Base-by-base conservation (phyloP, 2,329 filamentous ascomycete genomes). In the Diaporthe sp. region DNA sequence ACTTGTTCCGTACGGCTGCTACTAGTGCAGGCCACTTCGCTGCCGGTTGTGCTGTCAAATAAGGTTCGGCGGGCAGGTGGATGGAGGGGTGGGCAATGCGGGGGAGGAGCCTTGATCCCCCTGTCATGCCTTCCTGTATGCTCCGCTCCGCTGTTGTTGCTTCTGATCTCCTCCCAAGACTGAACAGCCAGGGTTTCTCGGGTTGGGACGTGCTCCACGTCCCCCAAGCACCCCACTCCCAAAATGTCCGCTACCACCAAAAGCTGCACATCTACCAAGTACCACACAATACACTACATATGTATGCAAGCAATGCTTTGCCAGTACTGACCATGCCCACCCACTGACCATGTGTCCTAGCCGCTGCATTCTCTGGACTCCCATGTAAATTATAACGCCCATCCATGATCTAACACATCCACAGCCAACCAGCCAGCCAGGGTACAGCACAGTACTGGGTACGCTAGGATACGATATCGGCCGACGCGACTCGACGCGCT, bases 401-500 rank as follows among this genome's bases (percentile, higher is more conserved):
- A 51, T 49, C 19, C 31, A 22, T 9, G 3, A 25, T 25, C 6
- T 31, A 34, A 25, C 39, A 46, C 19, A 46, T 22, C 31, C 28
- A 31, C n/a, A 44, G 13, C 4, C 13, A 10, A 25, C 39, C n/a
- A 62, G 39, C 31, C 42, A 4, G 19, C 22, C 37, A 68, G 19
- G 17, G 28, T 22, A 19, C 25, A 49, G 19, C 28, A 39, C 17
- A 34, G 34, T 34, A 34, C 34, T 1, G 34, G 44, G 1, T 31
- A 9, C 46, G 8, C 62, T 3, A 37, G 13, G n/a, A 28, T 62
- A 62, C 19, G 17, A 17, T n/a, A 17, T 22, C 22, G 6, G 17
- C 19, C 8, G 46, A 67, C 62, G 62, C 62, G 62, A 37, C 44
- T 22, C 44, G 61, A 67, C 62, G 44, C 62, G 39, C 28, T 22